Evolutionary conservation across 192 early-diverging fungal genomes (phyloP).

Genomic region (Backusella liffmaniae): DNA sequence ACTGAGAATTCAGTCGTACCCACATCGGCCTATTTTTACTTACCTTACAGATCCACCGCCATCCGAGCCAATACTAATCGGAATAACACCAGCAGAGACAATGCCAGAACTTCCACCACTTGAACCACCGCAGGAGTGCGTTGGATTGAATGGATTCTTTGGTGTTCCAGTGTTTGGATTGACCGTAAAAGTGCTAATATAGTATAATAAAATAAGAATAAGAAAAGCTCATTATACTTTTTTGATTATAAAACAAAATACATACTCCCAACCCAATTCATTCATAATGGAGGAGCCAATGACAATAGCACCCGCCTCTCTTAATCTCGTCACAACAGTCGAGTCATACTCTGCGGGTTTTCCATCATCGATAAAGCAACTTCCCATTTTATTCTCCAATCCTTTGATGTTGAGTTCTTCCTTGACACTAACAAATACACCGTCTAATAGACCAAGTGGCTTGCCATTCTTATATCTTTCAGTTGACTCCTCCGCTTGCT

Average conservation of each 20-base stretch:
- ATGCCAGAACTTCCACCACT: constrained; percentile 63
- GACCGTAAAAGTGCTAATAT: constrained; percentile 51
- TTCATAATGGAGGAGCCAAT: constrained; percentile 73
- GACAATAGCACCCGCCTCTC: constrained; percentile 61
- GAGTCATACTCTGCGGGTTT: constrained; percentile 51
- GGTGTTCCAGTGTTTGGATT: constrained; percentile 61
- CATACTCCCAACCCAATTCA: constrained; percentile 64
- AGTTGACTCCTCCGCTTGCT: constrained; percentile 56
- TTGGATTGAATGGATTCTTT: constrained; percentile 59
- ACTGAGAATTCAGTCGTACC: too few relatives aligned
- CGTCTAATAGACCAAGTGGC: constrained; percentile 65
- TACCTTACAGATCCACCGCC: constrained; percentile 65
- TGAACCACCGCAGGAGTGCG: constrained; percentile 68
- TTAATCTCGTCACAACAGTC: constrained; percentile 45
- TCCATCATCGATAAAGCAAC: constrained; percentile 54
- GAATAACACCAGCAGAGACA: constrained; percentile 63
- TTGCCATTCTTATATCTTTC: constrained; percentile 45
- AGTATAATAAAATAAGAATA: constrained; percentile 5
- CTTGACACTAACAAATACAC: constrained; percentile 72
- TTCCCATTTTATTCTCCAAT: constrained; percentile 55
- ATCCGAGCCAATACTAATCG: constrained; percentile 72
- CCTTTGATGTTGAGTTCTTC: constrained; percentile 68
- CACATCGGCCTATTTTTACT: neutral
- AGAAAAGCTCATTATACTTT: constrained; percentile 1
- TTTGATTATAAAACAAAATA: neutral